Conservation (phyloP, 2,329 filamentous ascomycete species). For the Acarospora socialis region DNA sequence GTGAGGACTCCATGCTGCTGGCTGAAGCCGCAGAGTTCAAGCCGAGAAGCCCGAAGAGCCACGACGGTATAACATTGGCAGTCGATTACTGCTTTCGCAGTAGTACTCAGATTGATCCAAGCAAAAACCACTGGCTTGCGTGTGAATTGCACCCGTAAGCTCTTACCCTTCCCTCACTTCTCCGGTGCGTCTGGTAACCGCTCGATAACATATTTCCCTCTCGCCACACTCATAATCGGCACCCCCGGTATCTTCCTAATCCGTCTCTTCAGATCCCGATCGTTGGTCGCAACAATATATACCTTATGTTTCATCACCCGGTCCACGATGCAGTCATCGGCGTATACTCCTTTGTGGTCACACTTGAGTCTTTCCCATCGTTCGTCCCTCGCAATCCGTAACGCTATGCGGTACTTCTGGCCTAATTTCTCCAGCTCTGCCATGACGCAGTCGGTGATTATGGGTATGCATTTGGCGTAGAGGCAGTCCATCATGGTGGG, state of each 20-base stretch:
- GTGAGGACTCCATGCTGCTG: too few relatives aligned
- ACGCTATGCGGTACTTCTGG: constrained; percentile 71
- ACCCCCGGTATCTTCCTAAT: constrained; percentile 68
- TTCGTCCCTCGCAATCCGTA: constrained; percentile 78
- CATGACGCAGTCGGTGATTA: constrained; percentile 73
- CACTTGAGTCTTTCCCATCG: constrained; percentile 75
- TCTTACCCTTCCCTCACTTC: constrained; percentile 25
- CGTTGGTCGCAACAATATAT: constrained; percentile 60
- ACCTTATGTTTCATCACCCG: constrained; percentile 58
- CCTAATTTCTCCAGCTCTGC: constrained; percentile 82
- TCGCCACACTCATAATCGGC: constrained; percentile 59
- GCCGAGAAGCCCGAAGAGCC: too few relatives aligned
- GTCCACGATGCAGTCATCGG: constrained; percentile 74
- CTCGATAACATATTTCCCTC: constrained; percentile 91
- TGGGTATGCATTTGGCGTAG: constrained; percentile 78
- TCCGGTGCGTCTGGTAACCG: constrained; percentile 73
- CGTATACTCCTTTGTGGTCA: constrained; percentile 78
- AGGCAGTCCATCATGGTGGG: constrained; percentile 88
- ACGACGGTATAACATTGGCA: too few relatives aligned
- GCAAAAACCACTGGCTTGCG: too few relatives aligned
- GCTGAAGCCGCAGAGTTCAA: too few relatives aligned
- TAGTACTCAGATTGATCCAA: too few relatives aligned
- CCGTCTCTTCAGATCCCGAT: constrained; percentile 65
- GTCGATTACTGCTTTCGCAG: too few relatives aligned
- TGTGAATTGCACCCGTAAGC: too few relatives aligned